These are phyloP conservation scores for Paracoccidioides brasiliensis DNA, from an alignment of 2,329 filamentous ascomycete genomes.

Conservation along the genomic window DNA sequence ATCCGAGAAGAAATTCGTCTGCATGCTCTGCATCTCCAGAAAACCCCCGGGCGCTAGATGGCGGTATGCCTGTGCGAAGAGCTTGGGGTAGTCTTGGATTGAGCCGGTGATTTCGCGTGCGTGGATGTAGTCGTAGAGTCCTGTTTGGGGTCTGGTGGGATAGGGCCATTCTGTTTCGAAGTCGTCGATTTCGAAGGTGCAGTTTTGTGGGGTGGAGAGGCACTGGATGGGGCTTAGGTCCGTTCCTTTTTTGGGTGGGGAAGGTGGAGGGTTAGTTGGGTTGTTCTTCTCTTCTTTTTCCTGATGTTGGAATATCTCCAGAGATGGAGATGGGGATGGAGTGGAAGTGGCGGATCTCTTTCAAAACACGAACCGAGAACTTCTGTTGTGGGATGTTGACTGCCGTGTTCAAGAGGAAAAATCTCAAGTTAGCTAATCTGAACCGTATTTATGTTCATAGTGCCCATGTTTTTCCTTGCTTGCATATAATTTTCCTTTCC, in stretches of 20 bases:
- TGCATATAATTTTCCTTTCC: neutral
- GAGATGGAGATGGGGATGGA: neutral
- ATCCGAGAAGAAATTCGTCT: conserved; percentile 18
- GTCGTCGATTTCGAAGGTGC: conserved; percentile 19
- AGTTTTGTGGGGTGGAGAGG: conserved; percentile 14
- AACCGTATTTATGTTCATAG: neutral
- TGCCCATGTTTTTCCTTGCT: too few relatives aligned
- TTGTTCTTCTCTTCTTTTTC: neutral
- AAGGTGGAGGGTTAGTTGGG: neutral
- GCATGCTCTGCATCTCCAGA: conserved; percentile 26
- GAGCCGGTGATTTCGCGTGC: conserved; percentile 8
- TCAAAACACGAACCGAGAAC: conserved; percentile 7
- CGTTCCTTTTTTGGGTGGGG: conserved; percentile 6
- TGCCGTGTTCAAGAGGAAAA: neutral
- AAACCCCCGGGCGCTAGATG: conserved; percentile 25
- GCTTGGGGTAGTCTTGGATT: conserved; percentile 18
- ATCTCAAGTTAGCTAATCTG: neutral
- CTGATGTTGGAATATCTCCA: neutral
- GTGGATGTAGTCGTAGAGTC: conserved; percentile 8
- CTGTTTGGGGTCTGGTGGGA: neutral
- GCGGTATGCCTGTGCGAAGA: conserved; percentile 20
- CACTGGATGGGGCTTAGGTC: conserved; percentile 10
- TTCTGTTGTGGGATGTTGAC: conserved; percentile 5
- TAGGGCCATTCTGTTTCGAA: conserved; percentile 18
- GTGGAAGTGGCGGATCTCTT: neutral